Base-by-base conservation (phyloP, 306 rosid species). In the Cajanus cajan region DNA sequence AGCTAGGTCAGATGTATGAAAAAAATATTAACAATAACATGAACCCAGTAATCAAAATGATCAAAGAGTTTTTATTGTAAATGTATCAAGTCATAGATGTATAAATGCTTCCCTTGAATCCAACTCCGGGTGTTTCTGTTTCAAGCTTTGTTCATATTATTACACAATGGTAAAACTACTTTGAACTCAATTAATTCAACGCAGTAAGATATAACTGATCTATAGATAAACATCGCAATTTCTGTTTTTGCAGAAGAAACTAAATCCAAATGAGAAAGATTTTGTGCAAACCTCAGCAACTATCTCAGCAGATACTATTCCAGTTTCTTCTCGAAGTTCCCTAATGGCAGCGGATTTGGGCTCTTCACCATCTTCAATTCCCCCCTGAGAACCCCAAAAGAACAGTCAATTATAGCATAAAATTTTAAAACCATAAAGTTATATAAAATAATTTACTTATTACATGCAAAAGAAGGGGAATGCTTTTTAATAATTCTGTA, bases 301-400 rank as follows among this genome's bases (percentile, higher is more conserved):
- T 16, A 91, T 89, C 84, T 91, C 93, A 43, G 95, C 98, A 66
- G 97, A 90, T 18, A 85, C 93, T 40, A 95, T 83, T 61, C 98
- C 98, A 3, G 98, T 95, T 86, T 95, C 98, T 89, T 92, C 96
- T 85, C 78, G 88, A 39, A 95, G 90, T 86, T 92, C 98, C 85
- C 98, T 84, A 37, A 91, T 75, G 44, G 98, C 98, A 25, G 98
- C 98, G 24, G 77, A 86, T 87, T 89, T 91, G 6, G 97, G 98
- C 43, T 95, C 98, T 78, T 95, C 98, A 22, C 98, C 98, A 19
- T 95, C 98, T 81, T 95, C 98, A 72, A 95, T 93, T 13, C 91
- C 98, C 1, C 98, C 98, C 98, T 95, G 75, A 48, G 39, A 88
- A 82, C 28, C 63, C 59, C 68, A 69, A 68, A 13, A 70, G 21